Evolutionary conservation across 129 eudicot species (phyloP), one percentile per base, ranked within the genome.

Genomic region (Flaveria bidentis): DNA sequence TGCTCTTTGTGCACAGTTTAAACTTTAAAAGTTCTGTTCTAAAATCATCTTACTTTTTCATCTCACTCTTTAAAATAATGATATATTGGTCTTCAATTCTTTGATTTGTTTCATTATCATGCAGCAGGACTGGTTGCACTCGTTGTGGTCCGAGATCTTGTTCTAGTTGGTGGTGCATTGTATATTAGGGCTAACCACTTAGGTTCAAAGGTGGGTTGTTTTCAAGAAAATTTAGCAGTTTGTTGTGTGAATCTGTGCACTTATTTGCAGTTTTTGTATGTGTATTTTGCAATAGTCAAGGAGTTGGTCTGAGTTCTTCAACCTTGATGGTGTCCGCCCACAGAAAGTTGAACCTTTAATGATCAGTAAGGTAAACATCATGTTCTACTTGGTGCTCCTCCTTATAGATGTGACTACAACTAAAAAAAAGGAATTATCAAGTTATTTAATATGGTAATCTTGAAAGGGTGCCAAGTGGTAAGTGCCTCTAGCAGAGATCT

Each of bases 101-200:
- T 60, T 73, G 26, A 72, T 50, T 3, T 30, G 9, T 51, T 71
- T 77, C 75, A 69, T n/a, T 25, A 41, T 69, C 76, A n/a, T 84
- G 81, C 83, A 95, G 99, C 96, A 82, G 99, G 96, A 83, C 86
- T 95, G 55, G 97, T 91, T 71, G 92, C 88, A 47, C 85, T 95
- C 6, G 92, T 95, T 25, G 93, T 95, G 84, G 71, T 86, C 80
- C 90, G 99, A 58, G 99, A 95, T 74, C 81, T 91, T 44, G 90
- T 89, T 50, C 94, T 95, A 46, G 94, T 95, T 81, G 94, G 96
- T 51, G 99, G 99, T 71, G 97, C 99, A 47, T 76, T 89, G 51
- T 95, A 95, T 86, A 89, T 86, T 63, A 86, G 97, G 82, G 99
- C 90, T 61, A 91, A 78, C 78, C 82, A 87, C 51, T 85, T 95